Conservation (phyloP, 768 basidiomycete species). For the Boletus subcaerulescens region DNA sequence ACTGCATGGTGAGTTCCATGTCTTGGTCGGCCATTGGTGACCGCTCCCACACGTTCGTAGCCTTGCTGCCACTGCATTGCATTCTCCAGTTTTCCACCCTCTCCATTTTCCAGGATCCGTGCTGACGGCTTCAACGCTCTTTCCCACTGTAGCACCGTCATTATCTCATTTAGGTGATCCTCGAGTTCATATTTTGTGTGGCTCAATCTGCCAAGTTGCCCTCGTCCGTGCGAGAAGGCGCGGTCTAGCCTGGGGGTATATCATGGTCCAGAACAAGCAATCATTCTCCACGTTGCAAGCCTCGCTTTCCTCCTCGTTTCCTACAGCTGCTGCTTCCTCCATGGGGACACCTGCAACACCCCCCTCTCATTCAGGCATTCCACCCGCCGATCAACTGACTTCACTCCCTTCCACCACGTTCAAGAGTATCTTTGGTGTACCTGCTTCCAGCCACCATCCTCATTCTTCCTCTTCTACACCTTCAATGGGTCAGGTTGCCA, state of each 20-base stretch:
- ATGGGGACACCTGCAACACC: slow-evolving; percentile 38
- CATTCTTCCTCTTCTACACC: slow-evolving; percentile 25
- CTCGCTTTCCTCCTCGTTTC: slow-evolving; percentile 44
- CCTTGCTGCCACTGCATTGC: slow-evolving; percentile 29
- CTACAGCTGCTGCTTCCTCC: slow-evolving; percentile 41
- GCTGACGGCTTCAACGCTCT: slow-evolving; percentile 14
- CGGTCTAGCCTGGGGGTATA: slow-evolving; percentile 21
- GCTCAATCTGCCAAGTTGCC: slow-evolving; percentile 18
- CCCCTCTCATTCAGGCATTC: slow-evolving; percentile 41
- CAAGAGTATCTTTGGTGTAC: slow-evolving; percentile 31
- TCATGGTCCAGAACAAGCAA: slow-evolving; percentile 36
- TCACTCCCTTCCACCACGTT: slow-evolving; percentile 35
- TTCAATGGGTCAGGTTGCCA: slow-evolving; percentile 35
- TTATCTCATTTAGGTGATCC: slow-evolving; percentile 29
- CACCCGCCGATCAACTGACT: slow-evolving; percentile 41
- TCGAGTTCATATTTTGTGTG: slow-evolving; percentile 26
- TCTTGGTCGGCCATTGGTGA: slow-evolving; percentile 2
- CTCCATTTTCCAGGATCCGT: slow-evolving; percentile 4
- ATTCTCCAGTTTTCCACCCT: slow-evolving; percentile 9
- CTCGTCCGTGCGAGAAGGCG: slow-evolving; percentile 15
- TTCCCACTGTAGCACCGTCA: slow-evolving; percentile 27
- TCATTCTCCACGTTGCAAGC: slow-evolving; percentile 38
- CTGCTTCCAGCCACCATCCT: slow-evolving; percentile 24
- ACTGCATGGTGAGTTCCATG: slow-evolving; percentile 25
- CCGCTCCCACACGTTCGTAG: slow-evolving; percentile 15